Percentiles rank a stretch among this genome's conserved stretches.
Evolutionary conservation across 2,329 filamentous ascomycete genomes (phyloP).

Genomic region (Penicillium sp.): DNA sequence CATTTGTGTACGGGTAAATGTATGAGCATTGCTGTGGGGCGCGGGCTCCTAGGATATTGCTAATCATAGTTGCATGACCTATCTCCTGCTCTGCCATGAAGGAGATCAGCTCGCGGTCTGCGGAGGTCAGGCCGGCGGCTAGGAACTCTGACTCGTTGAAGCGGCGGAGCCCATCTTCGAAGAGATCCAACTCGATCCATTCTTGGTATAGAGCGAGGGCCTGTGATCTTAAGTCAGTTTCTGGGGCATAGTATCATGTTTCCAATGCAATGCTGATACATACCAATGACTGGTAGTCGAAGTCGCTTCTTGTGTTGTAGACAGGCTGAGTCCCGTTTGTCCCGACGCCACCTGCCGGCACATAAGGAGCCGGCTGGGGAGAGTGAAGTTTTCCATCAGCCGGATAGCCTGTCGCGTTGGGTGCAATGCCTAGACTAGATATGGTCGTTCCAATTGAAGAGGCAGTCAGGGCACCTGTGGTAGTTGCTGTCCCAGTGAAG

Average conservation of each 20-base stretch:
- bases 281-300: constrained; percentile 72
- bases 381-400: constrained; percentile 65
- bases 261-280: constrained; percentile 4
- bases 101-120: constrained; percentile 67
- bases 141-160: constrained; percentile 69
- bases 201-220: constrained; percentile 74
- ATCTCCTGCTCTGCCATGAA: constrained; percentile 76
- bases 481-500: constrained; percentile 63
- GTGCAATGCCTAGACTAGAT: constrained; percentile 54
- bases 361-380: constrained; percentile 67
- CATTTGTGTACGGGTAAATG: constrained; percentile 72
- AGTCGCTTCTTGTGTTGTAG: constrained; percentile 75
- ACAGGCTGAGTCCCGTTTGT: constrained; percentile 74
- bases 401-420: constrained; percentile 65
- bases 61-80: constrained; percentile 71
- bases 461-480: constrained; percentile 63
- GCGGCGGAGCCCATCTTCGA: constrained; percentile 68
- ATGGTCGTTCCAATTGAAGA: constrained; percentile 54
- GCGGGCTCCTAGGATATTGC: constrained; percentile 69
- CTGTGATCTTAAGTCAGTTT: constrained; percentile 19
- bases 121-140: constrained; percentile 61
- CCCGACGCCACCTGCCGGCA: constrained; percentile 67
- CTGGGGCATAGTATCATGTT: not conserved
- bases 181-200: constrained; percentile 79
- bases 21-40: constrained; percentile 75